Conservation (phyloP, 2,329 filamentous ascomycete genomes). For the Nemania diffusa region DNA sequence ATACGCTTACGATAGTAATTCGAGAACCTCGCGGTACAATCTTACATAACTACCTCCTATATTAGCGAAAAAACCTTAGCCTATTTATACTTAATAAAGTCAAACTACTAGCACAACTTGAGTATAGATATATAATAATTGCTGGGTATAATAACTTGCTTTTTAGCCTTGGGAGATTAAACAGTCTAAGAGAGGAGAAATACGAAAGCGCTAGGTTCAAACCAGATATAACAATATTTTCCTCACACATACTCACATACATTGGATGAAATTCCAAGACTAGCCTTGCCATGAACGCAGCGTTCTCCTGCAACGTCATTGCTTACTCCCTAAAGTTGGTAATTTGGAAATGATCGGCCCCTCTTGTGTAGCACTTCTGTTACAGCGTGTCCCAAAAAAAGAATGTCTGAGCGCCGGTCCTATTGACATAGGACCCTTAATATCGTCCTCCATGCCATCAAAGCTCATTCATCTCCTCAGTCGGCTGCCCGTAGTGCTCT, state of each 20-base stretch:
- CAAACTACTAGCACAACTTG: too few relatives aligned
- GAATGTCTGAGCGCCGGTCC: not conserved
- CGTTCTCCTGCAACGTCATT: not conserved
- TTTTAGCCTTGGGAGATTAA: too few relatives aligned
- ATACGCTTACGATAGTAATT: too few relatives aligned
- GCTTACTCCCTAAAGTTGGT: not conserved
- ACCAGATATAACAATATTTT: not conserved
- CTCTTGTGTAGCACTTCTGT: not conserved
- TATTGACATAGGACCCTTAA: not conserved
- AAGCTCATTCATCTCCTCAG: slow-evolving; percentile 21
- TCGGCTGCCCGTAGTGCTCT: not conserved
- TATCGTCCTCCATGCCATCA: slow-evolving; percentile 4
- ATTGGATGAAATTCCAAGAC: not conserved
- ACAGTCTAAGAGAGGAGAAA: too few relatives aligned
- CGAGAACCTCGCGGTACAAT: too few relatives aligned
- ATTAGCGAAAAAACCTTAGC: too few relatives aligned
- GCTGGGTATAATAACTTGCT: too few relatives aligned
- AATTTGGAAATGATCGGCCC: not conserved
- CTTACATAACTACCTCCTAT: too few relatives aligned
- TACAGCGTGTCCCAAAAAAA: not conserved
- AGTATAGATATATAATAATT: too few relatives aligned
- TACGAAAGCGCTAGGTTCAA: not conserved
- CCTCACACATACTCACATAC: too few relatives aligned
- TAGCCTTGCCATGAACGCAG: not conserved
- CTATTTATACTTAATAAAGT: too few relatives aligned